Evolutionary conservation across 768 basidiomycete genomes (phyloP), one percentile per base, ranked within the genome.

Genomic region (Serendipita sp.): DNA sequence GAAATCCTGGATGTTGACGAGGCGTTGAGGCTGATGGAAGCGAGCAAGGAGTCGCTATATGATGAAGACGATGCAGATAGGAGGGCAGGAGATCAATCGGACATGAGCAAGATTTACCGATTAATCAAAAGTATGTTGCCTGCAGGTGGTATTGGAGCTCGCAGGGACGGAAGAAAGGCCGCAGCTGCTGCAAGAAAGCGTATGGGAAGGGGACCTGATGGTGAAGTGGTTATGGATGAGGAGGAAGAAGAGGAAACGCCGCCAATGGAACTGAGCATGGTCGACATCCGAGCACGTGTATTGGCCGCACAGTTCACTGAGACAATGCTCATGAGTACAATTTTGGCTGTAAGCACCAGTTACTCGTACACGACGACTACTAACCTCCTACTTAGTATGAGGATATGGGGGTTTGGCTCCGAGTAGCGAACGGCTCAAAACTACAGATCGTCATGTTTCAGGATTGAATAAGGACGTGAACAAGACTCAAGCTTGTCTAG

Each of bases 11-110:
- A 99, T 71, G 93, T 99, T 11, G 93, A 98, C 70, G 96, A 98
- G 74, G 96, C 96, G 1, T 77, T 99, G 66, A 85, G 96, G 44
- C 77, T 99, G 66, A 98, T 99, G 94, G 91, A 93, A 65, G 91
- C 89, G 69, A 91, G 88, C 75, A 99, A 98, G 74, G 88, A 90
- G 70, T 91, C 86, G 70, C 76, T 99, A 68, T 79, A 84, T 63
- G 90, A 94, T 50, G 90, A 91, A 10, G 81, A 83, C 18, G 86
- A 87, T 46, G 79, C 79, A 48, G 86, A 83, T 37, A 74, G 72
- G 5, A 75, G 76, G 33, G 86, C 87, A 37, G 77, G 78, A 3
- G 95, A 99, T 71, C 81, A 83, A 67, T 91, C 93, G 23, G 78
- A 81, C 62, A 78, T 83, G 65, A 89, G 86, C 72, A 85, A 88